Base-by-base conservation (phyloP, 2,329 filamentous ascomycete species). In the Harringtonia lauricola region DNA sequence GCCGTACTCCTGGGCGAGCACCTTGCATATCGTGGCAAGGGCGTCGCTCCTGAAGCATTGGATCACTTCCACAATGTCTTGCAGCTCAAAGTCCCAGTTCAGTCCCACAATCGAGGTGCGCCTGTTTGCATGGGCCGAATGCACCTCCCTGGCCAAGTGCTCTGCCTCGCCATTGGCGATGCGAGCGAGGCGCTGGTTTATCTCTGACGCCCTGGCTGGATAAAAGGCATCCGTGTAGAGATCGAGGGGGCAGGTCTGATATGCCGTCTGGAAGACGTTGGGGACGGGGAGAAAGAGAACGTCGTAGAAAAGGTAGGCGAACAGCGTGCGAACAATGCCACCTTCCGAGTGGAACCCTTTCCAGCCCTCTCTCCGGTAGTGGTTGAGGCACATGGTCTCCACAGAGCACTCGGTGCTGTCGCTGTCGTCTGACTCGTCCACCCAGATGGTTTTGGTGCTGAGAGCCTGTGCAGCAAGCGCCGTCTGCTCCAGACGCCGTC, bases 231-330 rank as follows among this genome's bases (percentile, higher is more conserved):
- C 92, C 0, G 89, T 95, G 58, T 94, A 84, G 7, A 98, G 67
- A 59, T 98, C 92, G 4, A 98, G 67, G 1, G 92, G 92, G 56
- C 87, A 95, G 0, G 87, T 94, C 62, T 98, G 92, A 59, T 86
- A 98, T 1, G 83, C 78, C 7, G 92, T 98, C 59, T 96, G 90
- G 61, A 98, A 98, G 44, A 98, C 90, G 54, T 96, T 95, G 22
- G 92, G 90, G 6, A 96, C 76, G 61, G 94, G 95, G 22, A 87
- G 71, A 63, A 96, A 96, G 8, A 98, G 68, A 21, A 96, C 76
- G 61, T 98, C 90, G 66, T 82, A 92, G 67, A 96, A 95, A 17
- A 98, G 76, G 57, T 92, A 90, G 14, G 81, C 83, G 61, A 89
- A 89, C 22, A 98, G 68, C 0, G 92, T 98, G n/a, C 88, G 80